Conservation (phyloP, 768 basidiomycete species). For the Melanogaster broomeanus region DNA sequence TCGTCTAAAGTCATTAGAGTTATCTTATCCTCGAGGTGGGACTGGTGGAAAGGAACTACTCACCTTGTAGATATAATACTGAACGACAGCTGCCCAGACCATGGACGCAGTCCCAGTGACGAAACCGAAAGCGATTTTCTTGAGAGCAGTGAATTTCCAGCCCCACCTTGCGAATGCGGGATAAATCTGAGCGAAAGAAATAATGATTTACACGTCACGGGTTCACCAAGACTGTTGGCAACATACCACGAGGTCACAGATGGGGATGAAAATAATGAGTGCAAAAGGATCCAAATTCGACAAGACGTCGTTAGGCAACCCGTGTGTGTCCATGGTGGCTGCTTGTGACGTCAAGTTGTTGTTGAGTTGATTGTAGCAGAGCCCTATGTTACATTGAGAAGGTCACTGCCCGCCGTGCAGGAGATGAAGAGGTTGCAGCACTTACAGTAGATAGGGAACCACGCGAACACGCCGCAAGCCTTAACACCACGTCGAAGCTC, state of each 20-base stretch:
- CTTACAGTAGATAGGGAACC: slow-evolving; percentile 70
- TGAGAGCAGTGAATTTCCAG: slow-evolving; percentile 58
- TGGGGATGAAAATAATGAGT: slow-evolving; percentile 73
- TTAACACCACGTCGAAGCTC: slow-evolving; percentile 73
- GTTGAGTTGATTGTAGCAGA: slow-evolving; percentile 76
- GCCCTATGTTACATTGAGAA: slow-evolving; percentile 45
- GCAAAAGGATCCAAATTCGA: slow-evolving; percentile 79
- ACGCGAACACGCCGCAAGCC: slow-evolving; percentile 62
- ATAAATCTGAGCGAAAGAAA: slow-evolving; percentile 44
- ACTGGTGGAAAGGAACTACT: background rate
- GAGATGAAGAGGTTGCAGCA: background rate
- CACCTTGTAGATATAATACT: slow-evolving; percentile 72
- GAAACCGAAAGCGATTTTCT: slow-evolving; percentile 62
- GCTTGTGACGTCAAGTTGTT: slow-evolving; percentile 81
- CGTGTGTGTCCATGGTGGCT: slow-evolving; percentile 71
- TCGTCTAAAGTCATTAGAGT: slow-evolving; percentile 30
- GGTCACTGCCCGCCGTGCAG: slow-evolving; percentile 3
- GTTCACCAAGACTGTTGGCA: background rate
- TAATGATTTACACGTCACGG: background rate
- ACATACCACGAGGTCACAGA: slow-evolving; percentile 58
- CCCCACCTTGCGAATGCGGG: slow-evolving; percentile 53
- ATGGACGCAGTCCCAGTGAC: slow-evolving; percentile 55
- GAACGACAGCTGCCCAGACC: slow-evolving; percentile 72
- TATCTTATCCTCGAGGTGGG: background rate
- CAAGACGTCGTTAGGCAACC: slow-evolving; percentile 74